Base-by-base conservation (phyloP, 2,329 filamentous ascomycete genomes). In the Periconia macrospinosa region DNA sequence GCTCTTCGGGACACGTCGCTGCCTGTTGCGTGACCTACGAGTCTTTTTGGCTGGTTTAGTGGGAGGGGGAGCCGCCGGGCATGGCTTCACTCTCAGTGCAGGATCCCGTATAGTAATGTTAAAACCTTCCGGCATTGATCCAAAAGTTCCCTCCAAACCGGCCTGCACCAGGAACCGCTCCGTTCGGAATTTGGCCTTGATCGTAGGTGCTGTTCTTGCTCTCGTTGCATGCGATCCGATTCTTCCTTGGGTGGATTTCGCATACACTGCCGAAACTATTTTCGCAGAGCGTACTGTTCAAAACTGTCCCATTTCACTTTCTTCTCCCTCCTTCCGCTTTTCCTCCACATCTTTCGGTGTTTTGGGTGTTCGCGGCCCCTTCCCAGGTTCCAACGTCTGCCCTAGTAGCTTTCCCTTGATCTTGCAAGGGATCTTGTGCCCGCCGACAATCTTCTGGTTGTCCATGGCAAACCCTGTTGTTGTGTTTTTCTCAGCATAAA, bases 391-490 rank as follows among this genome's bases (percentile, higher is more conserved):
- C 17, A 53, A 41, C 7, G 41, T 48, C 41, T 53, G 51, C 3
- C 17, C 17, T 14, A 42, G 3, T 3, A 42, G 41, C 13, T 11
- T 18, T 17, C 41, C 41, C 41, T 42, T 18, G 19, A 42, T n/a
- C 40, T 45, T 49, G 41, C 41, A 49, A 3, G 51, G 51, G 15
- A 53, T 23, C 35, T 41, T 53, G 30, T 53, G 51, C 17, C 51
- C 51, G 23, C 45, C 46, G 9, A 49, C 46, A 27, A 53, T 37
- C 13, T 43, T 33, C 23, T 53, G 51, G 30, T 49, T 44, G 37
- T 53, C 51, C 30, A 45, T 40, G 30, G 49, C 51, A 20, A 53
- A 53, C 6, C 51, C 51, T 14, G 46, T 48, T 20, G 41, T 53
- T 10, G 40, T 42, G 46, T 44, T 44, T 13, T 27, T 45, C 19